Evolutionary conservation across 306 rosid genomes (phyloP), one percentile per base, ranked within the genome.

Genomic region (Gleditsia sinensis): DNA sequence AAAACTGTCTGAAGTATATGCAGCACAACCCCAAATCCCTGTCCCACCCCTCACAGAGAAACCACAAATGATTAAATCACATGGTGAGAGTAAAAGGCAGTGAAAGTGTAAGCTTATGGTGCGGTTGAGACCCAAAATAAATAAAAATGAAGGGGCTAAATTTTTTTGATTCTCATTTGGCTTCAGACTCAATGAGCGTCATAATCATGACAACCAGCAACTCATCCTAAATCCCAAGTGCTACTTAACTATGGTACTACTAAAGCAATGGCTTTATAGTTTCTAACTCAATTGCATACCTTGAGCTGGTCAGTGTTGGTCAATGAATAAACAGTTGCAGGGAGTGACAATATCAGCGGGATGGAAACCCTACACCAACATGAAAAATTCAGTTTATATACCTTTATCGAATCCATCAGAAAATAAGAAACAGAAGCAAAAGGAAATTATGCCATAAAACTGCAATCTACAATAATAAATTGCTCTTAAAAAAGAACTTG

Each of bases 261-360:
- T 25, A 70, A 74, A 60, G 34, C 12, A 53, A 64, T 51, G 17
- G 58, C n/a, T 16, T n/a, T 50, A 48, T 57, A 74, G 23, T 45
- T 30, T 36, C 10, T 19, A 61, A 74, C 53, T 54, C 34, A 59
- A 46, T 63, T 74, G 67, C 82, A 77, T 69, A 89, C 99, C 98
- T 95, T 91, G 50, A 95, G 90, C 75, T 82, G 90, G 67, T 84
- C 96, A 75, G 88, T 83, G 72, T 79, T 86, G 48, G 96, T 83
- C 84, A 90, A 70, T 33, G 99, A 95, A 85, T 87, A 88, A 65
- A 95, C 99, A 7, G 92, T 84, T 68, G 87, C 86, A 36, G 97
- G 96, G 78, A 95, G 91, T 53, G 97, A 95, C 78, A 95, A 50
- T 71, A 92, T 76, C 88, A 95, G 66, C 19, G 99, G 99, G 85